Evolutionary conservation across 352 stramenopile species (phyloP), one percentile per base, ranked within the genome.

Genomic region (Phytophthora ohioensis): DNA sequence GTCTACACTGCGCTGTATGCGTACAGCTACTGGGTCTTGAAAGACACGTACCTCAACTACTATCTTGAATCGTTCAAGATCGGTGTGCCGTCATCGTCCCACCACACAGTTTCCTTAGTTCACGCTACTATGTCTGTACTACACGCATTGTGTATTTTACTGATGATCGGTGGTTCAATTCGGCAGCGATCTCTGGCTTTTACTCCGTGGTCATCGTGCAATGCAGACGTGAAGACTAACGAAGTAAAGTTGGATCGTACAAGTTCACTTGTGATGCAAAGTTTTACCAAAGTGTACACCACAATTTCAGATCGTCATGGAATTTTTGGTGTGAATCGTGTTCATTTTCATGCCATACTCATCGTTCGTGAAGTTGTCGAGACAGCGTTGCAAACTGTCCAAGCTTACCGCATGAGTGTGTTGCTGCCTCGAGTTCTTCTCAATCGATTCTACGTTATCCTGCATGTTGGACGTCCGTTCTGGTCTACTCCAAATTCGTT

Each of bases 391-490:
- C 71, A 78, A 21, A 61, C 55, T 12, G 4, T 66, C 9, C 70
- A 74, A 53, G 65, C 70, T 0, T 78, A 78, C 30, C 48, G 56
- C 2, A 77, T 74, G 70, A 77, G 70, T 21, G 21, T 12, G 17
- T 34, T 71, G 10, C 49, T 78, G 1, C 53, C 70, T 15, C 42
- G 61, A n/a, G 43, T 56, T 0, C 62, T 67, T 32, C 67, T 83
- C 32, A 77, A 83, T 21, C 48, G 57, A 4, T 66, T 80, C n/a
- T 76, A 75, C 35, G 72, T 74, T 1, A 30, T 56, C 3, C 17
- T 82, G n/a, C n/a, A n/a, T 78, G 59, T 45, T 78, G 59, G 64
- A 53, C 57, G 3, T 57, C 61, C 5, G 47, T 56, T 5, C n/a
- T 74, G 7, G 31, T 73, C 0, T 54, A 62, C 57, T 57, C 56